Conservation (phyloP, 202 grass and related monocot genomes). For the Zizania palustris region DNA sequence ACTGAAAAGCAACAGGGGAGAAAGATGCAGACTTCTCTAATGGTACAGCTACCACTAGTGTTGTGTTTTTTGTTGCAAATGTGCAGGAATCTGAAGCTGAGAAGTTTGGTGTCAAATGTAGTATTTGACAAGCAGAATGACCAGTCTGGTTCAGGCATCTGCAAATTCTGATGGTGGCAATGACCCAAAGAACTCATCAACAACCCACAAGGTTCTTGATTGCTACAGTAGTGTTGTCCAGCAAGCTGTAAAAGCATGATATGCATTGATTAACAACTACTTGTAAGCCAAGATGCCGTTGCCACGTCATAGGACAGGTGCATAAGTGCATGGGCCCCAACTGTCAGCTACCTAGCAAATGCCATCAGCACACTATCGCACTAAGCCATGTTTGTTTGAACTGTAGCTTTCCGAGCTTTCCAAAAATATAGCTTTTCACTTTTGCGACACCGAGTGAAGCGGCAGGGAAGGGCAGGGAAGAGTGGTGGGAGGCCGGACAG, state of each 20-base stretch:
- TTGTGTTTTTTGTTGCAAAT: conserved; percentile 13
- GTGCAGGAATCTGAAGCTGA: not conserved
- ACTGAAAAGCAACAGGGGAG: not conserved
- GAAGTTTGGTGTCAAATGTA: conserved; percentile 5
- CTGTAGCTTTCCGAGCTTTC: too few relatives aligned
- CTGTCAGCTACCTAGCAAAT: not conserved
- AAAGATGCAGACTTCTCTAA: not conserved
- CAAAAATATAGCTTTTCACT: too few relatives aligned
- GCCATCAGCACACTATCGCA: too few relatives aligned
- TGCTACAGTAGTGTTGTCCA: not conserved
- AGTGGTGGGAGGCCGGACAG: too few relatives aligned
- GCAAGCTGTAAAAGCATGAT: not conserved
- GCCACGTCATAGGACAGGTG: conserved; percentile 1
- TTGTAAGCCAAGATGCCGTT: not conserved
- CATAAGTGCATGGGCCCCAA: not conserved
- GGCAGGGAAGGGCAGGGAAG: too few relatives aligned
- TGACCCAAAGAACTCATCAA: not conserved
- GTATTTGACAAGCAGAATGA: not conserved
- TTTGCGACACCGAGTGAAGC: too few relatives aligned
- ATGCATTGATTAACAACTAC: not conserved
- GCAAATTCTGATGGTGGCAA: not conserved
- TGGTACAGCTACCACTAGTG: not conserved
- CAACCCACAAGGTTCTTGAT: not conserved
- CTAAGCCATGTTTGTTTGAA: too few relatives aligned
- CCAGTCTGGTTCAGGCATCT: not conserved